Conservation (phyloP, 371 early-diverging fungal species). For the Rhizopus delemar region DNA sequence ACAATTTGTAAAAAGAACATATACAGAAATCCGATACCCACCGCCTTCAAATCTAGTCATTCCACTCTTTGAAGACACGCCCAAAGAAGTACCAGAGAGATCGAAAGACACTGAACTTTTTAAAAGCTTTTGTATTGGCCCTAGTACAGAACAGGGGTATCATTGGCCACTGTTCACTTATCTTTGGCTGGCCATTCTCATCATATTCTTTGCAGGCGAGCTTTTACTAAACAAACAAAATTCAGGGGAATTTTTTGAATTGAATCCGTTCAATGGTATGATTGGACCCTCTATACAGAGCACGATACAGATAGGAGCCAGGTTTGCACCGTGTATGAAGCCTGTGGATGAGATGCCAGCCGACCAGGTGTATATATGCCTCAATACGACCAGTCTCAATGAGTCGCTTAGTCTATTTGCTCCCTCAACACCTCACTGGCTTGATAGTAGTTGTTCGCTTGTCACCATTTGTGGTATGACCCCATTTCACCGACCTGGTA, state of each 20-base stretch:
- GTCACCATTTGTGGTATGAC: conserved; percentile 55
- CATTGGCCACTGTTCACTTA: conserved; percentile 27
- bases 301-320: conserved; percentile 52
- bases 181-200: conserved; percentile 4
- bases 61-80: conserved; percentile 1
- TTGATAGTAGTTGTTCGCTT: conserved; percentile 39
- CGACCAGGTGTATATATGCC: conserved; percentile 22
- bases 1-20: conserved; percentile 17
- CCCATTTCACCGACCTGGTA: conserved; percentile 25
- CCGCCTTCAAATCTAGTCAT: conserved; percentile 8
- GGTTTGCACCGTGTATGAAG: conserved; percentile 64
- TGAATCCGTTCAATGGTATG: conserved; percentile 57
- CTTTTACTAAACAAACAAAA: conserved; percentile 20
- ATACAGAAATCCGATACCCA: conserved; percentile 7
- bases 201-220: conserved; percentile 26
- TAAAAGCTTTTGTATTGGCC: conserved; percentile 3
- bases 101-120: not conserved
- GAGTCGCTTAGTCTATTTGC: conserved; percentile 11
- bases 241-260: conserved; percentile 36
- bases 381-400: conserved; percentile 5
- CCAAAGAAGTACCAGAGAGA: not conserved
- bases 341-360: conserved; percentile 26
- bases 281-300: conserved; percentile 55
- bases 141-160: conserved; percentile 8
- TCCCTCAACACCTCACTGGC: conserved; percentile 19